Conservation (phyloP, 805 yeast species). For the Brettanomyces custersianus region DNA sequence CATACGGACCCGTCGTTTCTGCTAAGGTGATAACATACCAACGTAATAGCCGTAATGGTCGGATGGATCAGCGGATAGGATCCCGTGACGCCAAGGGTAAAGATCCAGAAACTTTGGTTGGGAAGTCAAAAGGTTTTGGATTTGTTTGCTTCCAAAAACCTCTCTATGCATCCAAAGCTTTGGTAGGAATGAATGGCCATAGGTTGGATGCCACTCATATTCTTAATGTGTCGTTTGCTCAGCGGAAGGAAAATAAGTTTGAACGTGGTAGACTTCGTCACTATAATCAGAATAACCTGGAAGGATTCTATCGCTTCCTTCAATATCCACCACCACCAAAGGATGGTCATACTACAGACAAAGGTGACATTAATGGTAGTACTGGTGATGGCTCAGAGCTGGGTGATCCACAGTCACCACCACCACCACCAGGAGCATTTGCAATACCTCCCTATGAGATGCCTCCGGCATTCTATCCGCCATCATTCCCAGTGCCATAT, state of each 20-base stretch:
- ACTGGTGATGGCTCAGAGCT: too few relatives aligned
- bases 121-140: conserved; percentile 66
- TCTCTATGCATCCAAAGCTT: conserved; percentile 60
- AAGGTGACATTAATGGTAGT: background rate
- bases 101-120: conserved; percentile 8
- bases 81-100: conserved; percentile 3
- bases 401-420: conserved; percentile 2
- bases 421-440: conserved; percentile 3
- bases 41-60: conserved; percentile 15
- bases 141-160: conserved; percentile 68
- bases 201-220: conserved; percentile 25
- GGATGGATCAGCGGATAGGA: conserved; percentile 5
- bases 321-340: conserved; percentile 9
- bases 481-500: too few relatives aligned
- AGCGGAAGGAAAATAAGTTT: conserved; percentile 51
- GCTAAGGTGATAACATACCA: conserved; percentile 47
- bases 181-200: conserved; percentile 52
- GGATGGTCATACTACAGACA: conserved; percentile 8
- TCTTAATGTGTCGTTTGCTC: conserved; percentile 61
- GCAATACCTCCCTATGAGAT: too few relatives aligned
- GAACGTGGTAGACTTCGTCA: conserved; percentile 26
- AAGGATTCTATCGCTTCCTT: conserved; percentile 18
- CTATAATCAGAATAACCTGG: conserved; percentile 26
- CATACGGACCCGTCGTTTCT: conserved; percentile 44
- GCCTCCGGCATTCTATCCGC: too few relatives aligned